Evolutionary conservation across 768 basidiomycete genomes (phyloP), one percentile per base, ranked within the genome.

Genomic region (Suillus cothurnatus): DNA sequence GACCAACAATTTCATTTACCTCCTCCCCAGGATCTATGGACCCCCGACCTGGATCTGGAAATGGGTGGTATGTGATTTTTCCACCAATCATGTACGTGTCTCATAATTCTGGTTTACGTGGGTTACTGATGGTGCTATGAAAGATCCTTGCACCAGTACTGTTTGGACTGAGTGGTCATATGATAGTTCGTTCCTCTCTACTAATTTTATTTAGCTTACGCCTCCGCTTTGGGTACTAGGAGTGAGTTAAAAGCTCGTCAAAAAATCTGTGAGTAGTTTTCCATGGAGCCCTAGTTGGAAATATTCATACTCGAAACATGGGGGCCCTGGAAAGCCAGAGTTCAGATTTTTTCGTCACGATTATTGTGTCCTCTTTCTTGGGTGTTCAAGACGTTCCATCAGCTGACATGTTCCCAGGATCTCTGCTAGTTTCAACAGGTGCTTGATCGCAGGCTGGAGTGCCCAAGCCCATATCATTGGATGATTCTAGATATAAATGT

Each of bases 401-500:
- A 90, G 88, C 86, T 0, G 75, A 84, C 0, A 86, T 91, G 82
- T 66, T 90, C 7, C 80, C 86, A 4, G 88, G 85, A 0, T 84
- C 86, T 0, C 67, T 89, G 23, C 15, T 87, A 4, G 78, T 93
- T 12, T 92, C 94, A 0, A 73, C 86, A 15, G 92, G 0, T 76
- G 93, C 15, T 75, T n/a, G 21, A 79, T 94, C 7, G 73, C 85
- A 7, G 92, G 93, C 1, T 94, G 92, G 91, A 79, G 85, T 0
- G 87, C 88, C 5, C 77, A 90, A 68, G 69, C 79, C 0, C 72
- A 78, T 15, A 72, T 0, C 86, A 86, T 64, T 94, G 92, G 92
- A 86, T 93, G 55, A 87, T 79, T 0, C 83, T 86, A 2, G 89
- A 92, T 67, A 80, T 92, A n/a, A n/a, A n/a, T 31, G 90, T 89